phyloP scores from a whole-genome alignment of 2,329 filamentous ascomycete genomes.

The Claviceps sp. region DNA sequence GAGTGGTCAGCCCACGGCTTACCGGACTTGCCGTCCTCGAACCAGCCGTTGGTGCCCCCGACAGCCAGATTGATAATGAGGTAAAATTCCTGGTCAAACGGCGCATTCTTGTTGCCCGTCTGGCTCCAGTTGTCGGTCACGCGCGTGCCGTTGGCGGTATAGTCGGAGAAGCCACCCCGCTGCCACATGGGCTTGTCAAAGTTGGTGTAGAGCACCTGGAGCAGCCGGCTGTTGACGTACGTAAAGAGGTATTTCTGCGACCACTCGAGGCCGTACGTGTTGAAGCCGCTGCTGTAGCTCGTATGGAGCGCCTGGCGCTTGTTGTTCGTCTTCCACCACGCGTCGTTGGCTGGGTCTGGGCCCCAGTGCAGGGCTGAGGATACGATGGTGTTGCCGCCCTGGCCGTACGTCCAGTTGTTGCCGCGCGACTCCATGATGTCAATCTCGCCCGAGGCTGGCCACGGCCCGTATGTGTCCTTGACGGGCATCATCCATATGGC shows the following conservation, averaged over 20 bases:
- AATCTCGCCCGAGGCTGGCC: conserved; percentile 73
- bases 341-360: conserved; percentile 57
- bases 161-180: conserved; percentile 52
- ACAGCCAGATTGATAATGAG: conserved; percentile 66
- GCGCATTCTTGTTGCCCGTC: conserved; percentile 48
- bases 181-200: conserved; percentile 57
- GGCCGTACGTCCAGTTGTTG: conserved; percentile 64
- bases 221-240: conserved; percentile 66
- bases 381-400: conserved; percentile 71
- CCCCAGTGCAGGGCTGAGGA: conserved; percentile 76
- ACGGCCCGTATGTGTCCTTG: conserved; percentile 56
- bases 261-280: conserved; percentile 77
- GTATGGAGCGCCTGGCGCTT: conserved; percentile 64
- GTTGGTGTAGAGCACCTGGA: conserved; percentile 69
- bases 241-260: conserved; percentile 80
- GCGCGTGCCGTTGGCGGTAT: conserved; percentile 51
- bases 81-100: conserved; percentile 66
- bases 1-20: conserved; percentile 72
- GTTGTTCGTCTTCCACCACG: conserved; percentile 72
- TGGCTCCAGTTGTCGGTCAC: conserved; percentile 50
- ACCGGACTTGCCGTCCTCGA: conserved; percentile 53
- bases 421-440: conserved; percentile 72
- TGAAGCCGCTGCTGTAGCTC: conserved; percentile 54
- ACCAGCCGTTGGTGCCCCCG: conserved; percentile 73
- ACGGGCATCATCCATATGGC: conserved; percentile 58